Base-by-base conservation (phyloP, 1,284 basidiomycete species). In the Fomitopsis pinicola region DNA sequence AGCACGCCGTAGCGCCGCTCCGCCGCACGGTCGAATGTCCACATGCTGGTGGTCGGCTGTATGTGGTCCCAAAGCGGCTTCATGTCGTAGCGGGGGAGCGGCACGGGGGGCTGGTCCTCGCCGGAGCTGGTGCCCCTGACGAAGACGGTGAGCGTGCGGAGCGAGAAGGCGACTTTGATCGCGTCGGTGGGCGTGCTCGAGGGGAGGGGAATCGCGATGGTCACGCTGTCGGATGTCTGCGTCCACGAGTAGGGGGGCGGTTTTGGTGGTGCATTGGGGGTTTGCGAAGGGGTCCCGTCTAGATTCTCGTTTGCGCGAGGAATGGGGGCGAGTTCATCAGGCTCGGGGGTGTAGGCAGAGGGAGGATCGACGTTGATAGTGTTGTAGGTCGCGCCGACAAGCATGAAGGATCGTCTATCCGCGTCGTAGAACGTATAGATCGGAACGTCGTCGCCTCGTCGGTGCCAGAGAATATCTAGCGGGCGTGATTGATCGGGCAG, bases 241-340 rank as follows among this genome's bases (percentile, higher is more conserved):
- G 87, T 92, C 96, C 96, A 98, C 0, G 92, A 91, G 74, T 94
- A 97, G 0, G 92, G 89, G 19, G 84, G 84, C 6, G 86, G 88
- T 64, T 79, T 84, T 7, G 69, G 60, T 9, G 63, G 67, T 66
- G 62, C 19, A 15, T 54, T 54, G 17, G 35, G 8, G 3, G 35
- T 28, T 22, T 33, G 19, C 14, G 48, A 28, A 22, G 42, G 72
- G 2, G 58, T 38, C 28, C 67, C 67, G 65, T 84, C 82, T 35
- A 86, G 73, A 63, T 76, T 77, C 71, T 91, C 89, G 58, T 76
- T 80, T 10, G 75, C 71, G 58, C 84, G 82, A 22, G 89, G 88
- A 50, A 91, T 85, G 2, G 88, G 84, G 0, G 80, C 85, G 5
- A 89, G 74, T 67, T 92, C 90, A 57, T 88, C 86, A 0, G 80